These are phyloP conservation scores for Globisporangium viniferum DNA, from an alignment of 352 stramenopile genomes.

Conservation along the genomic window DNA sequence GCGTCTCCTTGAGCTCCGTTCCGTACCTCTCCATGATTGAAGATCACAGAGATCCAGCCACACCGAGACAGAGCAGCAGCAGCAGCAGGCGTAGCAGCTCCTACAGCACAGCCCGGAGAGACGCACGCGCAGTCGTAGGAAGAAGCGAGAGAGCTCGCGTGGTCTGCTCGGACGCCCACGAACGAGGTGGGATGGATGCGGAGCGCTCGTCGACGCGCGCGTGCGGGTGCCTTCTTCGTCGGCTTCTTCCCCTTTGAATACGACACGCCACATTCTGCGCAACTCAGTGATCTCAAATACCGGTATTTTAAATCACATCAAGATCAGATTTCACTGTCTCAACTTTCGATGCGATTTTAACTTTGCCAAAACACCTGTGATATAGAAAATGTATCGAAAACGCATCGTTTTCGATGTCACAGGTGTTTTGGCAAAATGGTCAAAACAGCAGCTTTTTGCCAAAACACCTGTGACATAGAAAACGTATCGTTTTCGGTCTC, in stretches of 20 bases:
- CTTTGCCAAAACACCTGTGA: no score
- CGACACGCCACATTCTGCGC: background rate
- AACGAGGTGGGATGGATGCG: background rate
- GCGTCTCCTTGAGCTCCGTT: slow-evolving; percentile 82
- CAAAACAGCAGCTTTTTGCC: no score
- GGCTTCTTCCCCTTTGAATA: background rate
- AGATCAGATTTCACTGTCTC: background rate
- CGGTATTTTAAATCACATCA: background rate
- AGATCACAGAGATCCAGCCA: background rate
- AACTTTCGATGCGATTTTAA: no score
- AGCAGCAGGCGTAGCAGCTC: background rate
- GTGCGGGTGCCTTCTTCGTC: slow-evolving; percentile 4
- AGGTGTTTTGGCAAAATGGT: no score
- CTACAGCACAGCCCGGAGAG: background rate
- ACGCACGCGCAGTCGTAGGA: background rate
- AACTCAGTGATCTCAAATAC: background rate
- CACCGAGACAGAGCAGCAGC: background rate
- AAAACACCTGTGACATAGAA: no score
- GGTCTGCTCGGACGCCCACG: background rate
- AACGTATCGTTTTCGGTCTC: no score
- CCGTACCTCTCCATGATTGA: slow-evolving; percentile 81
- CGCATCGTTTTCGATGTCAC: no score
- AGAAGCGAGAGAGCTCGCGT: background rate
- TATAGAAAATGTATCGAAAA: no score
- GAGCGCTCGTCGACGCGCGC: slow-evolving; percentile 8